Evolutionary conservation across 805 yeast genomes (phyloP).

Genomic region (Yarrowia bubula): DNA sequence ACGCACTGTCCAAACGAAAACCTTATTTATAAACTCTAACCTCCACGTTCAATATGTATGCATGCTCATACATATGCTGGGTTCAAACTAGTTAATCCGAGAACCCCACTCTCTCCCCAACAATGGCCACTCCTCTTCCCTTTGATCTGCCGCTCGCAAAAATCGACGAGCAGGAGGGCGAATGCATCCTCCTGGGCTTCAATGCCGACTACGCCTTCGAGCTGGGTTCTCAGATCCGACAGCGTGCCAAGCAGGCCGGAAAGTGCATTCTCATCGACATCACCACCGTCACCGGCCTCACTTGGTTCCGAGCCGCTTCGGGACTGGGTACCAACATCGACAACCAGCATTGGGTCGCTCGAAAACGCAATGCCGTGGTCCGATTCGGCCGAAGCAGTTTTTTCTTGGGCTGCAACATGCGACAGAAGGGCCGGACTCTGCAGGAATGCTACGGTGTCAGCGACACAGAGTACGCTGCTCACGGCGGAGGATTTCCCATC

Average conservation of each 20-base stretch:
- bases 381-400: slow-evolving; percentile 36
- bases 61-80: not conserved
- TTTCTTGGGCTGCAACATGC: slow-evolving; percentile 36
- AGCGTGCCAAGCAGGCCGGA: slow-evolving; percentile 49
- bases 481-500: slow-evolving; percentile 40
- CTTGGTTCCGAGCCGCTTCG: slow-evolving; percentile 36
- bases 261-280: slow-evolving; percentile 35
- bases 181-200: slow-evolving; percentile 35
- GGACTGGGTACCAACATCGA: slow-evolving; percentile 38
- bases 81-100: not conserved
- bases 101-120: not conserved
- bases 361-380: slow-evolving; percentile 36
- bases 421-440: slow-evolving; percentile 32
- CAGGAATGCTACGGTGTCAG: slow-evolving; percentile 32
- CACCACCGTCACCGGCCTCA: slow-evolving; percentile 32
- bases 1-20: not conserved
- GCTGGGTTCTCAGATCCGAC: slow-evolving; percentile 74
- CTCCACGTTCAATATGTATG: not conserved
- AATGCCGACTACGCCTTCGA: slow-evolving; percentile 65
- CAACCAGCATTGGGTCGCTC: slow-evolving; percentile 37
- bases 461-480: slow-evolving; percentile 34
- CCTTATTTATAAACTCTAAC: not conserved
- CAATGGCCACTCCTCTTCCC: slow-evolving; percentile 13
- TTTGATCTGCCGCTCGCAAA: slow-evolving; percentile 9
- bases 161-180: slow-evolving; percentile 35